Evolutionary conservation across 2,329 filamentous ascomycete genomes (phyloP).

Genomic region (Paraphoma sp.): DNA sequence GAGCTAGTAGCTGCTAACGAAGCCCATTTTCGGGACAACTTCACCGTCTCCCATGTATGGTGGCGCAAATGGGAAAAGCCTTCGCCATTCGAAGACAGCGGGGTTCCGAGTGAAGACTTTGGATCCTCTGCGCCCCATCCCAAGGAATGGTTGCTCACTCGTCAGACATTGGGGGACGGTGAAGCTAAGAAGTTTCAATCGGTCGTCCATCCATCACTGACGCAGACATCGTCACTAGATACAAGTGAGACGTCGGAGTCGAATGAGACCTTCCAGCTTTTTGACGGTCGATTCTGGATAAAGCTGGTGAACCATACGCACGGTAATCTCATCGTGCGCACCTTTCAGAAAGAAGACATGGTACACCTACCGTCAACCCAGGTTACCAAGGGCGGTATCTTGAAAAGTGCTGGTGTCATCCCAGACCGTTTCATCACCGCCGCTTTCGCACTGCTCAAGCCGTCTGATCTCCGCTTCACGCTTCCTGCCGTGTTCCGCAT

Average conservation of each 20-base stretch:
- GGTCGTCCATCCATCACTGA: conserved; percentile 18
- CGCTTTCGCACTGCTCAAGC: conserved; percentile 24
- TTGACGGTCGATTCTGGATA: conserved; percentile 65
- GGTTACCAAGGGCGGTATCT: not conserved
- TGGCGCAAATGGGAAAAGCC: conserved; percentile 28
- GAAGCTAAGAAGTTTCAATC: conserved; percentile 3
- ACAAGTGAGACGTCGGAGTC: not conserved
- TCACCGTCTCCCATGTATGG: conserved; percentile 30
- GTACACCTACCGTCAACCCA: conserved; percentile 5
- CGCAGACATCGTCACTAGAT: not conserved
- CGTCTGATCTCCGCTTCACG: conserved; percentile 24
- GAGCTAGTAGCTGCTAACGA: not conserved
- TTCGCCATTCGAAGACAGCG: conserved; percentile 16
- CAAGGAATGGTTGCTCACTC: conserved; percentile 35
- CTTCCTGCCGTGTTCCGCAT: conserved; percentile 33
- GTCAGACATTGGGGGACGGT: conserved; percentile 24
- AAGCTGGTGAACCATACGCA: conserved; percentile 47
- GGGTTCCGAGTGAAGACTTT: conserved; percentile 2
- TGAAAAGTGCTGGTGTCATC: not conserved
- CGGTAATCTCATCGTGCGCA: conserved; percentile 48
- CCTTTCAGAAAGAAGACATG: conserved; percentile 25
- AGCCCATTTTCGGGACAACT: conserved; percentile 14
- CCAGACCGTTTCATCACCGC: conserved; percentile 17
- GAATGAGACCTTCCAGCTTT: conserved; percentile 51
- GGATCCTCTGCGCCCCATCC: conserved; percentile 6